A percentile compares a stretch with the other conserved stretches of the same genome.
Conservation (phyloP, 345 rosid genomes). For the Mallotus nudiflorus region DNA sequence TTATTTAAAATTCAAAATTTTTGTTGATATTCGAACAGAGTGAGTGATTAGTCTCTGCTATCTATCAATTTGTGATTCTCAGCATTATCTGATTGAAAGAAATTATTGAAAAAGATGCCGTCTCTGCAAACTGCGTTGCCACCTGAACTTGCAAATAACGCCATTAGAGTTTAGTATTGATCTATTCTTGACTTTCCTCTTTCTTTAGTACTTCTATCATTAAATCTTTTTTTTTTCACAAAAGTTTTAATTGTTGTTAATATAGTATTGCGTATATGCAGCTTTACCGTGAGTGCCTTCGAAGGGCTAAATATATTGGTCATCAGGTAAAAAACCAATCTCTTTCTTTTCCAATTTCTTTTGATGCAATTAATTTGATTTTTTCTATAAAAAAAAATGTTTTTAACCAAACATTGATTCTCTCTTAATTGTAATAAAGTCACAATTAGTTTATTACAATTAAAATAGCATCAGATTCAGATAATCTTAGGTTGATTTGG, state of each 20-base stretch:
- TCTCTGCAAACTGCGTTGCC: slow-evolving; percentile 85
- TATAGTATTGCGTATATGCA: slow-evolving; percentile 23
- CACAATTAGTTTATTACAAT: no score
- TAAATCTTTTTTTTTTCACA: no score
- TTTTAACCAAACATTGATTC: no score
- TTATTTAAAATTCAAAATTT: no score
- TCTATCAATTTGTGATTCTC: background rate
- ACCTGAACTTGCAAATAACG: slow-evolving; percentile 93
- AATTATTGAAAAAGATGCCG: slow-evolving; percentile 47
- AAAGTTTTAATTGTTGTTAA: background rate
- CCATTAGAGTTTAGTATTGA: slow-evolving; percentile 73
- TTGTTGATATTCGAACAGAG: no score
- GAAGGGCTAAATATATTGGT: slow-evolving; percentile 86
- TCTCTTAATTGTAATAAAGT: no score
- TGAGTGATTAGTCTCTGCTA: background rate
- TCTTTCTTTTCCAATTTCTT: background rate
- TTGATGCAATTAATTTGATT: no score
- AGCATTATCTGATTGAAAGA: slow-evolving; percentile 3
- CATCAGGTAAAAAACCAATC: slow-evolving; percentile 51
- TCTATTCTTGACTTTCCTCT: no score
- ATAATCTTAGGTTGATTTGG: no score
- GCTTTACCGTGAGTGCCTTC: slow-evolving; percentile 97
- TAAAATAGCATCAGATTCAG: no score
- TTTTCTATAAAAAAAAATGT: no score
- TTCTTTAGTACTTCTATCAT: background rate